Evolutionary conservation across 768 basidiomycete species (phyloP).

Genomic region (Leccinum aurantiacum): DNA sequence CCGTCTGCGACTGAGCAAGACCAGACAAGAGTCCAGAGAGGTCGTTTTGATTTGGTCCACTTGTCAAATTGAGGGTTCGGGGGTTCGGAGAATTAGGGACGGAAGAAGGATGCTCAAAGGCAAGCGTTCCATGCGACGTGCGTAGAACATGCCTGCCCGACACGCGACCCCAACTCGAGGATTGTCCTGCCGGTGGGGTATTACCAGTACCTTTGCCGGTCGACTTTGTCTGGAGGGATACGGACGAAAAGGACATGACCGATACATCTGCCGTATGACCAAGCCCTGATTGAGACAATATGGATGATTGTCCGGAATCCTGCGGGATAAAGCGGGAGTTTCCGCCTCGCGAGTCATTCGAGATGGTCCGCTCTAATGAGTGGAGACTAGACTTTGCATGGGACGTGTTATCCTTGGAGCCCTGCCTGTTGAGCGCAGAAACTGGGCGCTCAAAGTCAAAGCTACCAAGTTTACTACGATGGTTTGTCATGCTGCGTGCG

Average conservation of each 20-base stretch:
- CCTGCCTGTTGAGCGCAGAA: conserved; percentile 32
- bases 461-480: conserved; percentile 63
- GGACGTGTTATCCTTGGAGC: conserved; percentile 7
- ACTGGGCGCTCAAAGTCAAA: conserved; percentile 77
- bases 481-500: conserved; percentile 34
- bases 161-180: conserved; percentile 60
- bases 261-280: conserved; percentile 39
- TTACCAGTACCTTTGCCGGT: conserved; percentile 25
- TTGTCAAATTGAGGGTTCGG: conserved; percentile 19
- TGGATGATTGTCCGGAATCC: conserved; percentile 18
- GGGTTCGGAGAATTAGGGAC: conserved; percentile 40
- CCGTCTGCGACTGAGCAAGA: conserved; percentile 10
- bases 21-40: conserved; percentile 8
- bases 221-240: conserved; percentile 43
- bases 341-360: conserved; percentile 25
- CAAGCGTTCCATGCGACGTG: conserved; percentile 58
- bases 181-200: conserved; percentile 37
- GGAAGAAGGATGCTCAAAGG: conserved; percentile 68
- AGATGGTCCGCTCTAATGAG: conserved; percentile 27
- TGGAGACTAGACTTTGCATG: conserved; percentile 16
- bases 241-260: conserved; percentile 33
- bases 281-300: conserved; percentile 31
- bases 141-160: conserved; percentile 41
- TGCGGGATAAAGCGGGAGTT: conserved; percentile 11
- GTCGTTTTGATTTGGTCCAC: conserved; percentile 9